Percentiles rank a stretch among this genome's conserved stretches.
These are phyloP conservation scores for Crinitomyces ghanaensis DNA, from an alignment of 805 yeast species.

Conservation along the genomic window DNA sequence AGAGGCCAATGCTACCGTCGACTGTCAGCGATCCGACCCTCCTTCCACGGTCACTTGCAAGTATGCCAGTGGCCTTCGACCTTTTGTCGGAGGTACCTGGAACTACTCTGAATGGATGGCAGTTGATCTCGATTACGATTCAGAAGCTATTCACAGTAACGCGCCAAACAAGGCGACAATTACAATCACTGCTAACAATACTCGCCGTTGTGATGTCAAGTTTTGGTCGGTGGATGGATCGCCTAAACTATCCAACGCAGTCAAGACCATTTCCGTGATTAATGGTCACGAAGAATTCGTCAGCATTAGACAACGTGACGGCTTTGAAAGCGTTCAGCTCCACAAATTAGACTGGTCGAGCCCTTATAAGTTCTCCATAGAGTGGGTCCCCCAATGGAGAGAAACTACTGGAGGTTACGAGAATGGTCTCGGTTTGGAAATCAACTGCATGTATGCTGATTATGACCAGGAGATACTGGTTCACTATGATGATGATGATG, in stretches of 20 bases:
- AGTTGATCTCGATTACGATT: conserved; percentile 39
- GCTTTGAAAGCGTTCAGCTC: conserved; percentile 53
- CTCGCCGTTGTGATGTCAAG: conserved; percentile 50
- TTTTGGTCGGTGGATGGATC: too few species aligned
- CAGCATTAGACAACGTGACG: conserved; percentile 26
- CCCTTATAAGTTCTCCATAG: conserved; percentile 40
- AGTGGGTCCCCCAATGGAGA: conserved; percentile 63
- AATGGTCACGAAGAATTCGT: conserved; percentile 25
- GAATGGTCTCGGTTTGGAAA: conserved; percentile 29
- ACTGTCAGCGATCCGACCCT: conserved; percentile 27
- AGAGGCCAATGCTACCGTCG: conserved; percentile 15
- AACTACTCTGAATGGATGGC: conserved; percentile 35
- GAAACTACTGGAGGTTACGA: conserved; percentile 27
- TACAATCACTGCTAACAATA: conserved; percentile 43
- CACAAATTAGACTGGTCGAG: conserved; percentile 57
- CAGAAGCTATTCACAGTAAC: conserved; percentile 21
- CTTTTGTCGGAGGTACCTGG: conserved; percentile 35
- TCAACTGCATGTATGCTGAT: conserved; percentile 75
- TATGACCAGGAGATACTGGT: conserved; percentile 34
- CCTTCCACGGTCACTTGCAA: conserved; percentile 46
- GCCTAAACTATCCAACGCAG: too few species aligned
- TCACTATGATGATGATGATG: too few species aligned
- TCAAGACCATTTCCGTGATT: too few species aligned
- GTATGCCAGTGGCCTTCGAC: conserved; percentile 39
- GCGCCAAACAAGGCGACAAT: conserved; percentile 42